Evolutionary conservation across 331 rosid species (phyloP), one percentile per base, ranked within the genome.

Genomic region (Quercus lobata): DNA sequence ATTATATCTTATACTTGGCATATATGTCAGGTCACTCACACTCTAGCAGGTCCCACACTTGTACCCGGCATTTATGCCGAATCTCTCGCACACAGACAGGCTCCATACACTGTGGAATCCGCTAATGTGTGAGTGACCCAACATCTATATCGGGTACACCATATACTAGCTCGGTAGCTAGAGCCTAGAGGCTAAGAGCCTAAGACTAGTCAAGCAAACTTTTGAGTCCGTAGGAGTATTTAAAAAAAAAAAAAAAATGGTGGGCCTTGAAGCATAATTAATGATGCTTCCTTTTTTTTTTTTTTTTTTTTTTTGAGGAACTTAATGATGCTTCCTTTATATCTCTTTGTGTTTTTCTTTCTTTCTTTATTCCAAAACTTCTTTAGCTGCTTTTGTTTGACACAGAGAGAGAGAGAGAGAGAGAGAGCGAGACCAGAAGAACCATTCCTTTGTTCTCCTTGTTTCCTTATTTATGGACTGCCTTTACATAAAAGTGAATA

Each of bases 311-410:
- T 32, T 30, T 30, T 30, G 34, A 32, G 35, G 35, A 32, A 32
- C 1, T 76, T 57, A 34, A 34, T 34, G 85, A 85, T 65, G 88
- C 77, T 76, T 83, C 76, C 62, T 83, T 79, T 76, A 57, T 76
- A 78, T 37, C 79, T 25, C 25, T 30, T 17, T 69, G 77, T 74
- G 35, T 63, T 49, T 14, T 49, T 49, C 1, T 37, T 37, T 8
- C 46, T 41, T 78, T 78, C 93, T 89, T 92, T 92, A 90, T 90
- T 92, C 93, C 93, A 81, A 72, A 76, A 85, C 83, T 85, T 83
- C 86, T 89, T 85, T 86, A 21, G 76, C 56, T 83, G 57, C 92
- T 87, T 90, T 89, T 74, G 46, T 79, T 30, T 74, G 5, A 25
- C 58, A 76, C 46, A 78, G 81, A 77, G 73, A 79, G 70, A 76